These are phyloP conservation scores for Alnus glutinosa DNA, from an alignment of 306 rosid genomes.

Conservation along the genomic window DNA sequence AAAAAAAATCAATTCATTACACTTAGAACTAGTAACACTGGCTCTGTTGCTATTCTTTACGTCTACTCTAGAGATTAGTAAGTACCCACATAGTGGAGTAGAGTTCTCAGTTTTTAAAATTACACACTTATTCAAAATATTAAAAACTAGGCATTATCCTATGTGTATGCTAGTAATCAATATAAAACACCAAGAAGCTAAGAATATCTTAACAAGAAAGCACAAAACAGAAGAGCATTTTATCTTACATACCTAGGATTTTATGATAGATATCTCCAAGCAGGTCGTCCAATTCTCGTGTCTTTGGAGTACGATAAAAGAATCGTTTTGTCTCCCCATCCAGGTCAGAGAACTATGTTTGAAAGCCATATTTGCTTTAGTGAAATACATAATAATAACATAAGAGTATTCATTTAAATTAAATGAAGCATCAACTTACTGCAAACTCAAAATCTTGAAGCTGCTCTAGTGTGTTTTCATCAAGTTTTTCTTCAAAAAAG, in stretches of 20 bases:
- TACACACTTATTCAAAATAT: not conserved
- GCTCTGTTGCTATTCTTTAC: not conserved
- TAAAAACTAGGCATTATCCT: not conserved
- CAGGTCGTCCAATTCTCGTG: slow-evolving; percentile 79
- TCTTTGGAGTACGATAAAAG: slow-evolving; percentile 88
- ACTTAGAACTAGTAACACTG: slow-evolving; percentile 7
- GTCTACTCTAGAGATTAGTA: not conserved
- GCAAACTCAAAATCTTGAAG: slow-evolving; percentile 76
- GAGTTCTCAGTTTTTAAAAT: not conserved
- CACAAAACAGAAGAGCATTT: slow-evolving; percentile 12
- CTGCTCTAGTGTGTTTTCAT: slow-evolving; percentile 59
- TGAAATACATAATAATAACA: slow-evolving; percentile 13
- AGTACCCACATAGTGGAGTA: not conserved
- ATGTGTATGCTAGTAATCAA: not conserved
- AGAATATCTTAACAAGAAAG: not conserved
- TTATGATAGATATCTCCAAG: slow-evolving; percentile 95
- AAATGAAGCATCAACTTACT: slow-evolving; percentile 51
- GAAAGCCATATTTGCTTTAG: slow-evolving; percentile 33
- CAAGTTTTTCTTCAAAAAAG: slow-evolving; percentile 75
- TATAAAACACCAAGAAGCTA: not conserved
- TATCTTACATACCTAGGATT: slow-evolving; percentile 65
- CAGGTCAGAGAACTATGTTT: slow-evolving; percentile 72
- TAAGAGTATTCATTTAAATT: slow-evolving; percentile 15
- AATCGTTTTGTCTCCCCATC: slow-evolving; percentile 82
- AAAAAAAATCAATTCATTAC: not conserved